A percentile compares a stretch with the other conserved stretches of the same genome.
Evolutionary conservation across 164 flowering plant genomes (phyloP).

Genomic region (Vitis labrusca): DNA sequence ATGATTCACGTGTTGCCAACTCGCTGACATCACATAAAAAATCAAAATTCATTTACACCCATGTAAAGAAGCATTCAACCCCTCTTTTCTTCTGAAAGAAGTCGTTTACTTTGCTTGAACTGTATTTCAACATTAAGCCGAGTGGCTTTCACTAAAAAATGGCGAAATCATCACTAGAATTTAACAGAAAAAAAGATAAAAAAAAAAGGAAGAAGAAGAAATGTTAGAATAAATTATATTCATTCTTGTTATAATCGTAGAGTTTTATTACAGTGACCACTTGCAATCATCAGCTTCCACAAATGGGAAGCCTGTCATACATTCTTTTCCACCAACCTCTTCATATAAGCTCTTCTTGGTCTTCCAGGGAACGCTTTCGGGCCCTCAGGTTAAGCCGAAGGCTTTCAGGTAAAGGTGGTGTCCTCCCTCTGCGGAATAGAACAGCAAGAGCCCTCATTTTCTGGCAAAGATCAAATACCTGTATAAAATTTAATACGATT

Average conservation of each 20-base stretch:
- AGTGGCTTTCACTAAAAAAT: too few species aligned
- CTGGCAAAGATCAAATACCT: constrained; percentile 92
- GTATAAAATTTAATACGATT: constrained; percentile 12
- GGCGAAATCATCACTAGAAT: too few species aligned
- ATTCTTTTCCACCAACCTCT: neutral
- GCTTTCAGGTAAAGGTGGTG: constrained; percentile 87
- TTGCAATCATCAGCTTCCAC: constrained; percentile 2
- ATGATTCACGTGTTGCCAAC: too few species aligned
- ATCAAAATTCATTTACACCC: too few species aligned
- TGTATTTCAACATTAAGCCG: too few species aligned
- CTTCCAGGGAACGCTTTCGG: constrained; percentile 87
- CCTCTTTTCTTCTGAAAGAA: too few species aligned
- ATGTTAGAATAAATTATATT: too few species aligned
- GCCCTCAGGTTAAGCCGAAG: constrained; percentile 79
- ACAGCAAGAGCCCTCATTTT: constrained; percentile 91
- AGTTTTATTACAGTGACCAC: neutral
- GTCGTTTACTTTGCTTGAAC: too few species aligned
- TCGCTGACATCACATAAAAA: too few species aligned
- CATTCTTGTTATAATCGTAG: neutral
- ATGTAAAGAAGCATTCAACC: too few species aligned
- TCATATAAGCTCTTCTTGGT: constrained; percentile 58
- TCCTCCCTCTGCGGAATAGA: constrained; percentile 79
- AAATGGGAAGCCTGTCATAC: neutral
- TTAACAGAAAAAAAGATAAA: too few species aligned
- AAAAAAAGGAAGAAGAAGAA: too few species aligned